phyloP scores from a whole-genome alignment of 2,329 filamentous ascomycete species.

The Thielaviopsis musarum region DNA sequence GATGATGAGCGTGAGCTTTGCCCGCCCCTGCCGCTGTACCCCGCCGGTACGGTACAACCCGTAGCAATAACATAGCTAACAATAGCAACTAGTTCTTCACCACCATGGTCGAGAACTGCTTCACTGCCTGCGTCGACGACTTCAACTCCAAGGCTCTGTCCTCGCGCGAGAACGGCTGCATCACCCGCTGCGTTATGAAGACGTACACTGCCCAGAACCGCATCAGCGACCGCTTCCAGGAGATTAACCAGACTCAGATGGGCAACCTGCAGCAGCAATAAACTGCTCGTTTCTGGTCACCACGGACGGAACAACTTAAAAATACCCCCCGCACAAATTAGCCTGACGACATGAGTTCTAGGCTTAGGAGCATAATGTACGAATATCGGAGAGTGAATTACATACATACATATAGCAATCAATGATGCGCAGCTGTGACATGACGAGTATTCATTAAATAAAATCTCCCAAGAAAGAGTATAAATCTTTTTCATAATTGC shows the following conservation, averaged over 20 bases:
- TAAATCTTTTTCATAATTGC: too few species aligned
- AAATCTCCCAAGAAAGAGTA: too few species aligned
- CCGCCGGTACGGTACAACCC: background rate
- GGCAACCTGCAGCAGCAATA: slow-evolving; percentile 24
- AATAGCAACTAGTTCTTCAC: slow-evolving; percentile 32
- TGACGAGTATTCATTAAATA: background rate
- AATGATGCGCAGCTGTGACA: background rate
- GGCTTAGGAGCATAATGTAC: background rate
- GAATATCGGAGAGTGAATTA: slow-evolving; percentile 1
- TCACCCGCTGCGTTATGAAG: slow-evolving; percentile 91
- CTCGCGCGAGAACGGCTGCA: slow-evolving; percentile 75
- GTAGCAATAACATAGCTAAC: background rate
- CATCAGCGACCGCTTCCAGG: slow-evolving; percentile 76
- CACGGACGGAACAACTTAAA: background rate
- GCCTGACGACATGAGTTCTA: background rate
- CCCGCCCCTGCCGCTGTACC: slow-evolving; percentile 7
- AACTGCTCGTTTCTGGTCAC: background rate
- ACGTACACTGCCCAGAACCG: slow-evolving; percentile 83
- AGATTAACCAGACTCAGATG: slow-evolving; percentile 46
- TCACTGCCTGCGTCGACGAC: slow-evolving; percentile 92
- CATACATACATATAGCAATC: background rate
- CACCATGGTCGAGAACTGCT: slow-evolving; percentile 73
- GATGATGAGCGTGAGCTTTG: slow-evolving; percentile 76
- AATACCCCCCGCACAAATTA: background rate
- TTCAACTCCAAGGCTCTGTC: slow-evolving; percentile 95